These are phyloP conservation scores for Hypholoma fasciculare DNA, from an alignment of 768 basidiomycete genomes.

Conservation along the genomic window DNA sequence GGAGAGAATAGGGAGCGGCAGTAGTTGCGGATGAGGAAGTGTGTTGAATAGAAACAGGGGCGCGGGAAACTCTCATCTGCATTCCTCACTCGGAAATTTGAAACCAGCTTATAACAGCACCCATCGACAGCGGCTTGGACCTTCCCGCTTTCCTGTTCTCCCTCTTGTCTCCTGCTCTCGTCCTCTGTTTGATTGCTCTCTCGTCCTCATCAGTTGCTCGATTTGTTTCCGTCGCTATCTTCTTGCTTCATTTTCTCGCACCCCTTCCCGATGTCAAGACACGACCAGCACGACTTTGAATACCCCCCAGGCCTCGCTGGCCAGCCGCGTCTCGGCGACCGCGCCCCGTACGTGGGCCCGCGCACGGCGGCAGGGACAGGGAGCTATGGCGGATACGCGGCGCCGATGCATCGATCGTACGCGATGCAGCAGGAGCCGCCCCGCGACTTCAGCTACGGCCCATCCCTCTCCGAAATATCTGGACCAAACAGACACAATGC, in stretches of 20 bases:
- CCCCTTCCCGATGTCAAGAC: conserved; percentile 39
- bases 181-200: conserved; percentile 35
- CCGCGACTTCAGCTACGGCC: conserved; percentile 8
- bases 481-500: conserved; percentile 50
- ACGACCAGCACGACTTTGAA: conserved; percentile 42
- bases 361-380: background rate
- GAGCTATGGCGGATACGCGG: background rate
- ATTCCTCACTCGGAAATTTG: conserved; percentile 37
- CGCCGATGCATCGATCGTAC: conserved; percentile 25
- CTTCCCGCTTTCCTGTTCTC: conserved; percentile 30
- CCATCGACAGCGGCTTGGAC: conserved; percentile 14
- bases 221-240: conserved; percentile 29
- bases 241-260: conserved; percentile 11
- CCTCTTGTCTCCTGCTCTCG: conserved; percentile 35
- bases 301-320: conserved; percentile 30
- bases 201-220: conserved; percentile 24
- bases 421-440: conserved; percentile 18
- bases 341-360: background rate
- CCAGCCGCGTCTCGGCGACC: conserved; percentile 20
- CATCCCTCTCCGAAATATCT: conserved; percentile 14
- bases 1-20: too few species aligned
- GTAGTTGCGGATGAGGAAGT: background rate
- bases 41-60: conserved; percentile 20
- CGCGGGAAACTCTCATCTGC: conserved; percentile 34
- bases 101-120: conserved; percentile 20